Conservation (phyloP, 192 early-diverging fungal species). For the Dimargaris verticillata region DNA sequence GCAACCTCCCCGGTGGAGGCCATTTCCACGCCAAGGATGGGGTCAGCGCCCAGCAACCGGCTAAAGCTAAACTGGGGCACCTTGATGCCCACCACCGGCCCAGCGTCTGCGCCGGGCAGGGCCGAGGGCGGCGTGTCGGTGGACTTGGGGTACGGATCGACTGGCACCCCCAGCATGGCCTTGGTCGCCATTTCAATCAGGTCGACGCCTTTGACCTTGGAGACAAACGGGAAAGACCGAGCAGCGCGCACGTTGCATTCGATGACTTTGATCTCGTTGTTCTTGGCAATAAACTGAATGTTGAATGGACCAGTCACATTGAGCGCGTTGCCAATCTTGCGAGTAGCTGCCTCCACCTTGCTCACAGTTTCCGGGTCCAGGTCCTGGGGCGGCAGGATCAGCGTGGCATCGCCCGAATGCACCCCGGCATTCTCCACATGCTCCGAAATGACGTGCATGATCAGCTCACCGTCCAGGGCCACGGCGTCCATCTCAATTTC, state of each 20-base stretch:
- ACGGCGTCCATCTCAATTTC: constrained; percentile 99
- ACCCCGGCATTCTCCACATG: constrained; percentile 99
- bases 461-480: constrained; percentile 75
- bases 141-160: constrained; percentile 58
- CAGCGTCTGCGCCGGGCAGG: constrained; percentile 30
- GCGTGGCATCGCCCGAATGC: constrained; percentile 95
- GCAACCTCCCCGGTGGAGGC: constrained; percentile 99
- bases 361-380: constrained; percentile 83
- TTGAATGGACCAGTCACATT: constrained; percentile 97
- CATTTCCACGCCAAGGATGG: constrained; percentile 97
- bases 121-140: constrained; percentile 22
- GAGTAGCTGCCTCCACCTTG: constrained; percentile 82
- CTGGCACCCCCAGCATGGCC: constrained; percentile 75
- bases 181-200: constrained; percentile 93
- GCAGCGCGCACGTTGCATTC: constrained; percentile 97
- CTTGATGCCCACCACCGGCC: constrained; percentile 84
- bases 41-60: constrained; percentile 88
- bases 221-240: constrained; percentile 93
- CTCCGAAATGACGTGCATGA: constrained; percentile 91
- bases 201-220: constrained; percentile 88
- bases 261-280: constrained; percentile 99
- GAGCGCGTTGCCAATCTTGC: constrained; percentile 81
- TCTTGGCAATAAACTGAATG: constrained; percentile 99
- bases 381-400: constrained; percentile 89
- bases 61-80: constrained; percentile 97